Base-by-base conservation (phyloP, 2,329 filamentous ascomycete species). In the Penicillium sp. region DNA sequence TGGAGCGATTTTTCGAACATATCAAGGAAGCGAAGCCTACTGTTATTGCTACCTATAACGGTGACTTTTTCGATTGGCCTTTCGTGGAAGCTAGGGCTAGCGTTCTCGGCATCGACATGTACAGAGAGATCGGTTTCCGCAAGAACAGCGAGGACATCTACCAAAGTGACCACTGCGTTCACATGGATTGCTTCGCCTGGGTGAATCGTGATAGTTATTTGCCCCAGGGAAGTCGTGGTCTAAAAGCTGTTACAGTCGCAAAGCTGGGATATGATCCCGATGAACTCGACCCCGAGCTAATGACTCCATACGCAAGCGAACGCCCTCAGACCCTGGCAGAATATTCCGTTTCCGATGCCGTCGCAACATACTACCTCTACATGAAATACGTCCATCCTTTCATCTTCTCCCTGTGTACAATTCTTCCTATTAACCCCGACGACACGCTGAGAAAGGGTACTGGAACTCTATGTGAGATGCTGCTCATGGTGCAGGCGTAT, bases 371-470 rank as follows among this genome's bases (percentile, higher is more conserved):
- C 68, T 98, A 98, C 65, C 75, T 98, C 54, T 98, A 98, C 77
- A 98, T 98, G 94, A 98, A 98, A 84, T 98, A 98, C 69, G 88
- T 98, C n/a, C 93, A 98, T 68, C 93, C 93, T 3, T 98, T 98
- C 75, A 93, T 98, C 67, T 98, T 98, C 77, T 97, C 94, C 1
- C 76, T 98, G 0, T 98, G 93, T 71, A 98, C 90, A 1, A 96
- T 98, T 72, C 77, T 98, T 66, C 93, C 93, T 0, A 77, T 98
- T 1, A 88, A 88, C 39, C 88, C 90, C 31, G 91, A 98, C 63
- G 93, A 97, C 64, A 88, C 90, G 1, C 69, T 97, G 61, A 82
- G 93, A 58, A 98, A 98, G 69, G 93, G 93, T 66, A 98, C 93
- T 0, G 93, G 93, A 69, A 98, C 93, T 0, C 79, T 98, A 15